phyloP scores from a whole-genome alignment of 495 filamentous ascomycete genomes.

The Massariosphaeria phaeospora region DNA sequence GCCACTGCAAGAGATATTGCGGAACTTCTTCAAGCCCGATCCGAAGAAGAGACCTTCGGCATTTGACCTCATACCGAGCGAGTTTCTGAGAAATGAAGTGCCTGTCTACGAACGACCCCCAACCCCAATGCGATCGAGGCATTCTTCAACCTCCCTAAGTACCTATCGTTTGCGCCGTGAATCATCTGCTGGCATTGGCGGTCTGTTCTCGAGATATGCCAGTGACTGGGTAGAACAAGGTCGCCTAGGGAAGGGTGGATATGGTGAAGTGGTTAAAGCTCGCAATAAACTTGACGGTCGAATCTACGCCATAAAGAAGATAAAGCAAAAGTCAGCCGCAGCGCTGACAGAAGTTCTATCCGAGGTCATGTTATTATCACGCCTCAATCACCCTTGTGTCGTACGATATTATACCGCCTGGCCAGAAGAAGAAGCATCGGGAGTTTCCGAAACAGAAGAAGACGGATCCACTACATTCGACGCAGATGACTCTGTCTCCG shows the following conservation, averaged over 20 bases:
- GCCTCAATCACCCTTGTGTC: conserved; percentile 91
- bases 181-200: conserved; percentile 22
- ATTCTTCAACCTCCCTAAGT: conserved; percentile 25
- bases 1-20: conserved; percentile 70
- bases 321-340: conserved; percentile 71
- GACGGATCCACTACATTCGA: conserved; percentile 43
- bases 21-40: conserved; percentile 75
- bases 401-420: conserved; percentile 94
- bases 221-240: conserved; percentile 89
- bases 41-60: conserved; percentile 79
- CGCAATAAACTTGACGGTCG: conserved; percentile 88
- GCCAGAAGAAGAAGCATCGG: conserved; percentile 65
- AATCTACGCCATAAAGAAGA: conserved; percentile 95
- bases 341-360: conserved; percentile 82
- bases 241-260: conserved; percentile 85
- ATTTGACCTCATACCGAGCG: conserved; percentile 82
- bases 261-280: conserved; percentile 95
- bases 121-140: conserved; percentile 20
- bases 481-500: conserved; percentile 16
- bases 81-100: conserved; percentile 70
- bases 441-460: conserved; percentile 45
- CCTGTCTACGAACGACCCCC: conserved; percentile 43
- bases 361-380: conserved; percentile 84
- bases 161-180: conserved; percentile 16
- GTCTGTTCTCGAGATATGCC: conserved; percentile 64